Evolutionary conservation across 768 basidiomycete species (phyloP).

Genomic region (Mycena metata): DNA sequence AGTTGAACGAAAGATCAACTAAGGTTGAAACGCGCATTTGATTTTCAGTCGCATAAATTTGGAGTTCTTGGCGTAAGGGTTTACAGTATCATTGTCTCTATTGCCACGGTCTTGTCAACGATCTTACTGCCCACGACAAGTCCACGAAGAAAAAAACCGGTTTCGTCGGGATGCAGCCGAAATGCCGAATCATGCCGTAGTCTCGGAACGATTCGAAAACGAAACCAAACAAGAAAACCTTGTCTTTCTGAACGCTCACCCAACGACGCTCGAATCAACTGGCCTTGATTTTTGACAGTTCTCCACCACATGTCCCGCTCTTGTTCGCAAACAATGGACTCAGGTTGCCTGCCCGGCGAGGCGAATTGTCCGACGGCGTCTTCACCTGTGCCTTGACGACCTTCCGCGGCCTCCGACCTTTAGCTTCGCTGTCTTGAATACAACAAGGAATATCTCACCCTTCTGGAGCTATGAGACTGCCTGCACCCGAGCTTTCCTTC

Average conservation of each 20-base stretch:
- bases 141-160: too few species aligned
- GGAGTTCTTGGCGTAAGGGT: too few species aligned
- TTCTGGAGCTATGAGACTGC: neutral
- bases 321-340: constrained; percentile 11
- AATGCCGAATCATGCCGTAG: constrained; percentile 9
- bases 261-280: neutral
- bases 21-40: too few species aligned
- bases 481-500: neutral
- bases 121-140: neutral
- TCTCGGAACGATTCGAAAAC: too few species aligned
- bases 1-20: too few species aligned
- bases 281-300: neutral
- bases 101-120: too few species aligned
- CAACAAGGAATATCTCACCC: neutral
- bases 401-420: constrained; percentile 7
- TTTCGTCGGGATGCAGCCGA: constrained; percentile 3
- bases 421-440: neutral
- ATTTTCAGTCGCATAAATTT: too few species aligned
- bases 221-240: neutral
- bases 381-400: constrained; percentile 7
- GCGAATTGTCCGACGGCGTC: constrained; percentile 19
- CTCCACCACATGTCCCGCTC: neutral
- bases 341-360: neutral
- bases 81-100: too few species aligned
- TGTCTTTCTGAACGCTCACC: neutral